Percentiles rank a stretch among this genome's conserved stretches.
These are phyloP conservation scores for Lolium multiflorum DNA, from an alignment of 176 grass and related monocot genomes.

Conservation along the genomic window DNA sequence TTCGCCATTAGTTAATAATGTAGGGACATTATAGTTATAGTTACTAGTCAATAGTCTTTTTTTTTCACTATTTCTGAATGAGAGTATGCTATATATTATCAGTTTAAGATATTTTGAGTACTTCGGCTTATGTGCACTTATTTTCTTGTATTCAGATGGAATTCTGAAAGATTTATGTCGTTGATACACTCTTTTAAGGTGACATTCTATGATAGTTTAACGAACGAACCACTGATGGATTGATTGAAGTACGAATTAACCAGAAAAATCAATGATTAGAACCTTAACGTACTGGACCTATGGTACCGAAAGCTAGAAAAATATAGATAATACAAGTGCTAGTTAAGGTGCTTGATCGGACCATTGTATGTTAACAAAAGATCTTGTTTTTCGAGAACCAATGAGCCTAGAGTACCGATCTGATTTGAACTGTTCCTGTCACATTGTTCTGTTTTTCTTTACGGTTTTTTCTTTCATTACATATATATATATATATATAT, in stretches of 20 bases:
- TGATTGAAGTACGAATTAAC: background rate
- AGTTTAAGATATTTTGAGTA: background rate
- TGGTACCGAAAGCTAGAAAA: background rate
- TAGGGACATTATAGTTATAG: background rate
- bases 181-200: background rate
- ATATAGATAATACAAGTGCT: background rate
- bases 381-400: background rate
- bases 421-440: background rate
- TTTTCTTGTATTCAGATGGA: background rate
- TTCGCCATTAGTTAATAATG: background rate
- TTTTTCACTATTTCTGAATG: conserved; percentile 4
- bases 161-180: background rate
- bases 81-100: background rate
- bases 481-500: background rate
- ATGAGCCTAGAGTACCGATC: background rate
- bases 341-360: background rate
- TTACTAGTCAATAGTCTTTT: background rate
- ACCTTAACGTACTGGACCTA: background rate
- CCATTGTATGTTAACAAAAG: background rate
- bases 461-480: background rate
- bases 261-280: background rate
- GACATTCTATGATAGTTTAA: background rate
- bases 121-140: background rate
- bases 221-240: background rate
- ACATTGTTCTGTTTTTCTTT: background rate